Evolutionary conservation across 2,329 filamentous ascomycete genomes (phyloP), one percentile per base, ranked within the genome.

Genomic region (Fusarium pseudonygamai): DNA sequence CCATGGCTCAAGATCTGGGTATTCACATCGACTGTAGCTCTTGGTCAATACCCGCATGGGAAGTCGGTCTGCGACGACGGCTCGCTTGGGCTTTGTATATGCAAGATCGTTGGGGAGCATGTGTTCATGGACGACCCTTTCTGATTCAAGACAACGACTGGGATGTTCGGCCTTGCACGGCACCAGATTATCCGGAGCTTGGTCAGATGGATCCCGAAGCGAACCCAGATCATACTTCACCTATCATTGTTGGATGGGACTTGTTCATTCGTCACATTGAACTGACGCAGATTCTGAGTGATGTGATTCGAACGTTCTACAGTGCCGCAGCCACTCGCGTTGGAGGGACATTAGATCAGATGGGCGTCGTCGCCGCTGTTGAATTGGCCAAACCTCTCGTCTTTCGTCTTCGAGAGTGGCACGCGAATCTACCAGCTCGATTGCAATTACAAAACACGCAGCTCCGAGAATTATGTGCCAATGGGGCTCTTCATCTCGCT

Each of bases 61-160:
- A 92, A 75, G 86, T 88, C 60, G 88, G 89, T 0, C 81, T 92
- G 24, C 83, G 91, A 20, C 88, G 89, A 74, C 83, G 91, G 20
- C 80, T 92, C 1, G 89, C 88, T 1, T 93, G 91, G 90, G 90
- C 87, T 5, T 79, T 91, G 1, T 92, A 87, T 70, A 89, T 91
- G 84, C 90, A 92, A 76, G 90, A 92, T 71, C 90, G 88, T 74
- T 91, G 87, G 89, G 86, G 87, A 6, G 85, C 87, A 6, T 82
- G 90, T 42, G 85, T 88, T 34, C 87, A 89, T 71, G 89, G 89
- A 13, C 83, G 89, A 32, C 88, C 88, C 16, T 87, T 86, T 30
- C 85, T 90, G 58, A 87, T 91, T 30, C 79, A 80, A 16, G 79
- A 83, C 7, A 83, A 83, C 13, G 88, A 90, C 73, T 91, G 90